These are phyloP conservation scores for Leucaena leucocephala DNA, from an alignment of 306 rosid species.

Conservation along the genomic window DNA sequence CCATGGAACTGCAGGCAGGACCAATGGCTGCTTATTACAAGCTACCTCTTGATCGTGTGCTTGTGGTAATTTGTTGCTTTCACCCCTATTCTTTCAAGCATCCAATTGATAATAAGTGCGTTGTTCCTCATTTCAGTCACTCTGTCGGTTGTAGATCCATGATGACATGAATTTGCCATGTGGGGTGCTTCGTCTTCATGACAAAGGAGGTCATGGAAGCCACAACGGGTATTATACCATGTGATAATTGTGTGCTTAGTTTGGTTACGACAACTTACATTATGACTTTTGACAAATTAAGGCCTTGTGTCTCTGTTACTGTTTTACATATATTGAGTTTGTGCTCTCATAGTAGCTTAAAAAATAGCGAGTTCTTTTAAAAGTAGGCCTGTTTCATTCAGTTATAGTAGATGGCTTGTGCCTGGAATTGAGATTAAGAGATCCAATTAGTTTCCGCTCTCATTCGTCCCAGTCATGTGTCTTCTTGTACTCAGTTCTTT, in stretches of 20 bases:
- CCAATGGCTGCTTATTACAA: constrained; percentile 95
- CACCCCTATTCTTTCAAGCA: not conserved
- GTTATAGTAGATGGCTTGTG: constrained; percentile 22
- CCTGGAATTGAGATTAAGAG: constrained; percentile 28
- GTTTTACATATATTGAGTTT: constrained; percentile 13
- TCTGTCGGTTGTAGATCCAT: constrained; percentile 62
- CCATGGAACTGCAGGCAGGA: constrained; percentile 63
- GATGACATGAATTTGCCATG: constrained; percentile 91
- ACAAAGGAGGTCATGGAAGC: constrained; percentile 83
- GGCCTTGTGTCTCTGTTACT: constrained; percentile 3
- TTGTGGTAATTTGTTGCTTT: constrained; percentile 61
- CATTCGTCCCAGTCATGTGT: constrained; percentile 26
- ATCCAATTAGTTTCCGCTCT: constrained; percentile 28
- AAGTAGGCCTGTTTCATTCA: not conserved
- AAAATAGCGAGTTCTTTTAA: not conserved
- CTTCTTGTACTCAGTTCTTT: constrained; percentile 32
- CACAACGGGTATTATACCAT: constrained; percentile 72
- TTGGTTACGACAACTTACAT: constrained; percentile 25
- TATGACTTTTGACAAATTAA: constrained; percentile 18
- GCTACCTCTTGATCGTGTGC: constrained; percentile 90
- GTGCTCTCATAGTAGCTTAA: constrained; percentile 20
- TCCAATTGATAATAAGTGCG: constrained; percentile 16
- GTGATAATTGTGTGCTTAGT: constrained; percentile 18
- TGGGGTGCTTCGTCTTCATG: constrained; percentile 84
- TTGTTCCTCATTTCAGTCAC: constrained; percentile 12